These are phyloP conservation scores for Mycena floridula DNA, from an alignment of 768 basidiomycete genomes.

Conservation along the genomic window DNA sequence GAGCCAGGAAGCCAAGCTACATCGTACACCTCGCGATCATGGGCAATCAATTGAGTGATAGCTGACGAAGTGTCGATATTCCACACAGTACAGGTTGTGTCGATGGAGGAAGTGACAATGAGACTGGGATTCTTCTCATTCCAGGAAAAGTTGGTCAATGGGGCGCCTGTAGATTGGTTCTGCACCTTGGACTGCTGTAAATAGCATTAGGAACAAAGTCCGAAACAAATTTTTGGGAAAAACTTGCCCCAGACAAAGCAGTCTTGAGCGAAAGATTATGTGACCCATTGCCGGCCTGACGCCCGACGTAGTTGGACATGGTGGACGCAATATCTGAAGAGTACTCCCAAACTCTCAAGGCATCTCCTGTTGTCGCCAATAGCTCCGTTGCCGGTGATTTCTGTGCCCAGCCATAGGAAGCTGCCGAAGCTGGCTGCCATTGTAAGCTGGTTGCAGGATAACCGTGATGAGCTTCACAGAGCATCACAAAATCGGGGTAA, in stretches of 20 bases:
- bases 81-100: constrained; percentile 99
- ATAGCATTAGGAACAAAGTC: constrained; percentile 6
- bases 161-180: constrained; percentile 76
- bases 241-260: constrained; percentile 73
- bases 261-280: constrained; percentile 71
- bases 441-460: constrained; percentile 92
- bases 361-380: constrained; percentile 92
- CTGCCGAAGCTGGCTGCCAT: constrained; percentile 81
- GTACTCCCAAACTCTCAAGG: constrained; percentile 89
- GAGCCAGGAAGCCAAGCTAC: constrained; percentile 98
- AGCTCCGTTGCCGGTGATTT: constrained; percentile 69
- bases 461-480: constrained; percentile 79
- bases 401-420: constrained; percentile 60
- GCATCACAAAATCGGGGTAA: constrained; percentile 81
- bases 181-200: constrained; percentile 85
- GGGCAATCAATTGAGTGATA: constrained; percentile 95
- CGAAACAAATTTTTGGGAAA: constrained; percentile 5
- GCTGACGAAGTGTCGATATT: constrained; percentile 92
- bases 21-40: constrained; percentile 94
- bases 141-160: constrained; percentile 97
- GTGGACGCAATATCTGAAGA: constrained; percentile 54
- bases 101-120: constrained; percentile 96
- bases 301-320: constrained; percentile 64
- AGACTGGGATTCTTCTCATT: constrained; percentile 87
- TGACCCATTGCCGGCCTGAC: constrained; percentile 47